phyloP scores from a whole-genome alignment of 176 grass and related monocot genomes.

The Avena atlantica region DNA sequence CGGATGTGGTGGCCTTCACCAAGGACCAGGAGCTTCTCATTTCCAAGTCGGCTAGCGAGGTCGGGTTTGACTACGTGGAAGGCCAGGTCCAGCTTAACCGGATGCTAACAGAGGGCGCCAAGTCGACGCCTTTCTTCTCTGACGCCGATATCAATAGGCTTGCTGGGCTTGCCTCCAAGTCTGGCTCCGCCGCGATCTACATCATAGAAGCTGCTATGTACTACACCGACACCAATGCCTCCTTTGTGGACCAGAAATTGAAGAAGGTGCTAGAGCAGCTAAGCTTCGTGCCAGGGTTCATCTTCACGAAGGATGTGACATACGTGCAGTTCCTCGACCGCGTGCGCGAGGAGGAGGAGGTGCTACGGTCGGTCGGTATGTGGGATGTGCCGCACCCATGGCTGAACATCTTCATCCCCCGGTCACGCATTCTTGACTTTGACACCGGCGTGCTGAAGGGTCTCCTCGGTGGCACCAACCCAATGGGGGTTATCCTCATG shows the following conservation, averaged over 20 bases:
- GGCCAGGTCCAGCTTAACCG: constrained; percentile 58
- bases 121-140: constrained; percentile 67
- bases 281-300: constrained; percentile 42
- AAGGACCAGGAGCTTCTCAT: constrained; percentile 60
- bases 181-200: constrained; percentile 29
- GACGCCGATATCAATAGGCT: constrained; percentile 38
- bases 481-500: constrained; percentile 56
- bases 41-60: neutral
- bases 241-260: constrained; percentile 40
- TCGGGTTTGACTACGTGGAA: constrained; percentile 63
- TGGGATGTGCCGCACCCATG: constrained; percentile 75
- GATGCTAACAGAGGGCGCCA: neutral
- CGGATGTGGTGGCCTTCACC: constrained; percentile 42
- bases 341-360: constrained; percentile 48
- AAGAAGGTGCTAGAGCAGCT: constrained; percentile 37
- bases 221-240: neutral
- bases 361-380: constrained; percentile 35
- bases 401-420: constrained; percentile 71
- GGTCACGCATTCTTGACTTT: constrained; percentile 58
- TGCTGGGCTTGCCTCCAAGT: constrained; percentile 15
- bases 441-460: constrained; percentile 55
- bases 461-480: constrained; percentile 46
- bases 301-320: constrained; percentile 49
- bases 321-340: constrained; percentile 62
- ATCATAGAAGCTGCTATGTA: constrained; percentile 62